These are phyloP conservation scores for Meyerozyma elateridarum DNA, from an alignment of 1,139 yeast species.

Conservation along the genomic window DNA sequence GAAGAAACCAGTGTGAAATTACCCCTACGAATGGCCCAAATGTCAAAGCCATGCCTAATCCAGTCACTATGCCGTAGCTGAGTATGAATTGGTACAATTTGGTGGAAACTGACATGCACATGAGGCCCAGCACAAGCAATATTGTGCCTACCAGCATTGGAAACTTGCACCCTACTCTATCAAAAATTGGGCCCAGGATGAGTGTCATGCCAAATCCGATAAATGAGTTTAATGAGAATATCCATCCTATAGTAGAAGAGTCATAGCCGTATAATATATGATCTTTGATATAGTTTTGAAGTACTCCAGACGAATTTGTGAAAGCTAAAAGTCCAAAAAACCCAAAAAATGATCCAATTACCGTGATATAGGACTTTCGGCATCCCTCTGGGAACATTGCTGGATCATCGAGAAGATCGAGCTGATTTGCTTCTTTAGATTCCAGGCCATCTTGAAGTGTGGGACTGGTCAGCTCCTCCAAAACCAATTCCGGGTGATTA, in stretches of 20 bases:
- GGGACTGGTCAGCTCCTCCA: no score
- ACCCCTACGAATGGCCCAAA: conserved; percentile 23
- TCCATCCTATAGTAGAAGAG: conserved; percentile 28
- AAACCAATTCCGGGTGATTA: no score
- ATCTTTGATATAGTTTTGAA: conserved; percentile 21
- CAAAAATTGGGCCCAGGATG: conserved; percentile 24
- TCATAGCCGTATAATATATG: conserved; percentile 16
- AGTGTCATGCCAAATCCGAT: conserved; percentile 23
- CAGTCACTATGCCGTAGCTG: conserved; percentile 18
- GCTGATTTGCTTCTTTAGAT: no score
- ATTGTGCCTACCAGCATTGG: conserved; percentile 17
- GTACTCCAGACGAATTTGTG: conserved; percentile 26
- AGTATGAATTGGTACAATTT: conserved; percentile 24
- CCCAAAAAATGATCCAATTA: conserved; percentile 24
- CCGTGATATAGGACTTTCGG: conserved; percentile 15
- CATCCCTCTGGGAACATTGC: conserved; percentile 26
- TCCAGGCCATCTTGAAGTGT: no score
- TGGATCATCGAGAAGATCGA: conserved; percentile 16
- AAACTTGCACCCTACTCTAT: conserved; percentile 18
- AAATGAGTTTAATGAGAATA: conserved; percentile 28
- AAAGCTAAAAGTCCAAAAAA: conserved; percentile 23
- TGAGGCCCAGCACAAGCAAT: conserved; percentile 19
- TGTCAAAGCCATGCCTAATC: conserved; percentile 23
- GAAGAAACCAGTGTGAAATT: conserved; percentile 22
- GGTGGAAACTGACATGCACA: conserved; percentile 19